Conservation (phyloP, 208 protist genomes). For the Crithidia expoeki region DNA sequence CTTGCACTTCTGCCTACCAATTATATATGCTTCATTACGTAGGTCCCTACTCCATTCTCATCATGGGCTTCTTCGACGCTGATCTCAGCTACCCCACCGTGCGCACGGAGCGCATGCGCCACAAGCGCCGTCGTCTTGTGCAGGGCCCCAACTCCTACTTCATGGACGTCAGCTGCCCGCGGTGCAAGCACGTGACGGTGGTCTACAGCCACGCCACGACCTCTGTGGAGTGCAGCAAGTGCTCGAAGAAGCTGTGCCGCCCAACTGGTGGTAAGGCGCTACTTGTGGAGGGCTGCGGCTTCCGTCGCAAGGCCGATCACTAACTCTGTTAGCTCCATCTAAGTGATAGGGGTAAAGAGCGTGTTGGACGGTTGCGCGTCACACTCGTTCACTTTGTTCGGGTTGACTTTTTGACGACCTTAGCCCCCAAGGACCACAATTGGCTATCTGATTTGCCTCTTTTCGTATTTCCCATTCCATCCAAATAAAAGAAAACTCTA, state of each 20-base stretch:
- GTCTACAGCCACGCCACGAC: conserved; percentile 99
- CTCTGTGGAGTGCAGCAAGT: conserved; percentile 96
- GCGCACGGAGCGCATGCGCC: conserved; percentile 94
- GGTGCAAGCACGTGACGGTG: conserved; percentile 95
- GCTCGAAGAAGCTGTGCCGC: conserved; percentile 96
- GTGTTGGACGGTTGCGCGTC: background rate
- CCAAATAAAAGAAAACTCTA: too few relatives aligned
- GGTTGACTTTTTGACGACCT: conserved; percentile 15
- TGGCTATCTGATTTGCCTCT: conserved; percentile 15
- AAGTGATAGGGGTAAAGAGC: conserved; percentile 11
- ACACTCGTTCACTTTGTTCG: background rate
- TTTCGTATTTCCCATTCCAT: conserved; percentile 8
- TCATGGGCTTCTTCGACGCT: conserved; percentile 93
- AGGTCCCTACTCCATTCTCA: conserved; percentile 22
- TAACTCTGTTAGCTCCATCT: conserved; percentile 32
- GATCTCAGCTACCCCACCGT: conserved; percentile 98
- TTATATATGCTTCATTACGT: background rate
- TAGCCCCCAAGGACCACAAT: conserved; percentile 7
- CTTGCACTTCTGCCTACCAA: background rate
- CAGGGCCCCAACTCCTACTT: conserved; percentile 99
- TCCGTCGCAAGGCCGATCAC: conserved; percentile 96
- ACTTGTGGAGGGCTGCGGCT: conserved; percentile 95
- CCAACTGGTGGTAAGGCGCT: conserved; percentile 98
- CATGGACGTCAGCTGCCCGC: conserved; percentile 99
- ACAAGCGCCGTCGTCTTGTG: conserved; percentile 99